A percentile compares a stretch with the other conserved stretches of the same genome.
phyloP scores from a whole-genome alignment of 768 basidiomycete species.

The Trichaptum fuscoviolaceum region DNA sequence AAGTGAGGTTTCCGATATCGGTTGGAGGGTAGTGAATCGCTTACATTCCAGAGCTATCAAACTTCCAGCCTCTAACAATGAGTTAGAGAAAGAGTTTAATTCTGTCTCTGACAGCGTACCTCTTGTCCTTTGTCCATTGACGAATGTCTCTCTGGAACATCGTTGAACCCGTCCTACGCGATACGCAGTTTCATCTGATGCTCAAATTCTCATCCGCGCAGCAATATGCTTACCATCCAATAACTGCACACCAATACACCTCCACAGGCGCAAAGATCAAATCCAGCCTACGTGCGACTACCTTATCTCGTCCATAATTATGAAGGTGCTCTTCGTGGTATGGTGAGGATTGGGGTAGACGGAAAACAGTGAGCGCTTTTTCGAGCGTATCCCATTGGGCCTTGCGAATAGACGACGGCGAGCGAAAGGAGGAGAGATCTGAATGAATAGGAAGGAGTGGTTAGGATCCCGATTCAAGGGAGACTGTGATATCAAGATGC shows the following conservation, averaged over 20 bases:
- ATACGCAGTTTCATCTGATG: neutral
- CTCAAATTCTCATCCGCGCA: neutral
- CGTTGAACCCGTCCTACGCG: slow-evolving; percentile 73
- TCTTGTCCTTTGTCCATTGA: slow-evolving; percentile 60
- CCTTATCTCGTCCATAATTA: slow-evolving; percentile 19
- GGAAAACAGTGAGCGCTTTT: slow-evolving; percentile 79
- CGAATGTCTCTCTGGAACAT: slow-evolving; percentile 88
- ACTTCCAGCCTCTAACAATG: slow-evolving; percentile 61
- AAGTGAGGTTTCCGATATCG: neutral
- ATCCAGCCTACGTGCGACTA: slow-evolving; percentile 68
- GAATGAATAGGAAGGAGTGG: neutral
- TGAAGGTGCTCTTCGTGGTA: slow-evolving; percentile 11
- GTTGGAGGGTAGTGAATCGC: slow-evolving; percentile 17
- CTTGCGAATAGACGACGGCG: slow-evolving; percentile 46
- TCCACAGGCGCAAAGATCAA: slow-evolving; percentile 74
- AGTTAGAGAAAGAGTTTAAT: slow-evolving; percentile 6
- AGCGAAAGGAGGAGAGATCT: slow-evolving; percentile 61
- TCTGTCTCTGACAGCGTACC: slow-evolving; percentile 26
- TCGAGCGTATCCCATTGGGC: slow-evolving; percentile 78
- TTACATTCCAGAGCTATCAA: slow-evolving; percentile 79
- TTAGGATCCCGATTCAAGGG: neutral
- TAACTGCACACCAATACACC: slow-evolving; percentile 82
- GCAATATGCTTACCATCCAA: slow-evolving; percentile 63
- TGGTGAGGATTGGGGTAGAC: slow-evolving; percentile 40
- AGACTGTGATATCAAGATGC: slow-evolving; percentile 3